Evolutionary conservation across 2,329 filamentous ascomycete species (phyloP).

Genomic region (Colletotrichum caudatum): DNA sequence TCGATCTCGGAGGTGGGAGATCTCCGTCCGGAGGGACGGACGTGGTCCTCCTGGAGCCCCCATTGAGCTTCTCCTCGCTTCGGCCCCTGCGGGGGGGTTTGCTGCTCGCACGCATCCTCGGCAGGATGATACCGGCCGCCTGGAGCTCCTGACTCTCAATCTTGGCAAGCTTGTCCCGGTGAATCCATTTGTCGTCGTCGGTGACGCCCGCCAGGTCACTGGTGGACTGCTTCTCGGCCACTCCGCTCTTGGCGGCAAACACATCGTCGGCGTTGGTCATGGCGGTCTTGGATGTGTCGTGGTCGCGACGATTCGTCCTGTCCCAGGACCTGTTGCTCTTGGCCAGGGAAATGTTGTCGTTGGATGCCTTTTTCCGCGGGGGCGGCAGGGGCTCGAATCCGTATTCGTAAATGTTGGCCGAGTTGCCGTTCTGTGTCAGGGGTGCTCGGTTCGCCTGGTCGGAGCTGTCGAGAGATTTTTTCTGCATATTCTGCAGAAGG

Average conservation of each 20-base stretch:
- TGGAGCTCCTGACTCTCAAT: slow-evolving; percentile 86
- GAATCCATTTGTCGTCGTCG: slow-evolving; percentile 81
- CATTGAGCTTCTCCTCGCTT: slow-evolving; percentile 52
- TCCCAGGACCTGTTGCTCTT: slow-evolving; percentile 39
- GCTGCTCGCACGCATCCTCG: slow-evolving; percentile 66
- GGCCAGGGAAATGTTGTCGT: slow-evolving; percentile 48
- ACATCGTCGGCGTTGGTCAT: slow-evolving; percentile 48
- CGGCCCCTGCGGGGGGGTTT: slow-evolving; percentile 59
- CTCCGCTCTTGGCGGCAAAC: slow-evolving; percentile 37
- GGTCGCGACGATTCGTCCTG: slow-evolving; percentile 34
- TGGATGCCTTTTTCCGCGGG: slow-evolving; percentile 53
- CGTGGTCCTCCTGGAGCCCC: slow-evolving; percentile 49
- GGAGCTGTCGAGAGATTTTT: slow-evolving; percentile 31
- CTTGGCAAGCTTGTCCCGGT: slow-evolving; percentile 83
- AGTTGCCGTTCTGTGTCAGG: slow-evolving; percentile 44
- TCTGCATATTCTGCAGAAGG: slow-evolving; percentile 41
- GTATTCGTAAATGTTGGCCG: slow-evolving; percentile 41
- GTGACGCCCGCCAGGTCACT: slow-evolving; percentile 44
- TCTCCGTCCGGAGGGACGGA: slow-evolving; percentile 35
- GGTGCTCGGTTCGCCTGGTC: slow-evolving; percentile 40
- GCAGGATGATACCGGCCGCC: slow-evolving; percentile 77
- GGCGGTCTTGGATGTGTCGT: slow-evolving; percentile 42
- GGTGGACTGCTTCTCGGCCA: slow-evolving; percentile 45
- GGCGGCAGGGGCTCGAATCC: slow-evolving; percentile 43
- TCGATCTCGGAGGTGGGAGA: slow-evolving; percentile 43